phyloP scores from a whole-genome alignment of 2,329 filamentous ascomycete genomes.

The Gnomoniopsis sp. region DNA sequence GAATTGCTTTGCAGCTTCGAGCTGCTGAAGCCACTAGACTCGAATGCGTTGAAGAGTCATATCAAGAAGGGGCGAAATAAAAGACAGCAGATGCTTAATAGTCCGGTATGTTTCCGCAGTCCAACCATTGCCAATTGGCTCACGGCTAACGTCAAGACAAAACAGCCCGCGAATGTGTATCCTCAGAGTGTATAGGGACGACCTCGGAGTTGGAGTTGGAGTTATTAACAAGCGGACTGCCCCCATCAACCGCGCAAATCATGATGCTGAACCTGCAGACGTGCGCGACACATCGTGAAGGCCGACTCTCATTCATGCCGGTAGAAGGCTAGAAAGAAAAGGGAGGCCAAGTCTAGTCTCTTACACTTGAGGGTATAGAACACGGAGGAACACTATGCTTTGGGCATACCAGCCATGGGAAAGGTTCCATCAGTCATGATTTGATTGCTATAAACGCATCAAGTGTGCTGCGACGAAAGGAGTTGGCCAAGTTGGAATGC shows the following conservation, averaged over 20 bases:
- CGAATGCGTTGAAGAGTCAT: conserved; percentile 92
- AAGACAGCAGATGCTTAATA: conserved; percentile 92
- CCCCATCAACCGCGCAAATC: not conserved
- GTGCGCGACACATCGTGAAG: not conserved
- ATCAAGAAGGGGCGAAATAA: conserved; percentile 98
- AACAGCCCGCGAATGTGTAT: conserved; percentile 18
- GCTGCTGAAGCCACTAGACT: conserved; percentile 92
- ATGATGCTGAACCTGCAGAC: not conserved
- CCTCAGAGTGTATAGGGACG: conserved; percentile 18
- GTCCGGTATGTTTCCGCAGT: conserved; percentile 68
- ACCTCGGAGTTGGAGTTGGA: not conserved
- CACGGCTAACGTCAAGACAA: not conserved
- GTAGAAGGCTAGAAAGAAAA: conserved; percentile 11
- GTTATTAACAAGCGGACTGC: not conserved
- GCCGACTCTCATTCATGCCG: conserved; percentile 9
- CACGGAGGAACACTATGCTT: not conserved
- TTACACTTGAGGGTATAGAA: not conserved
- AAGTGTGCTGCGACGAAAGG: not conserved
- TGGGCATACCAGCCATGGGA: not conserved
- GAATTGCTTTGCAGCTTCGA: conserved; percentile 97
- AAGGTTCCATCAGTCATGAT: not conserved
- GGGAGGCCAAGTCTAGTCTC: conserved; percentile 1
- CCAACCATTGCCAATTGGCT: not conserved
- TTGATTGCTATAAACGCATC: conserved; percentile 11
- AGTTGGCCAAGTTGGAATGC: not conserved